phyloP scores from a whole-genome alignment of 768 basidiomycete species.

The Hygrocybe punicea region DNA sequence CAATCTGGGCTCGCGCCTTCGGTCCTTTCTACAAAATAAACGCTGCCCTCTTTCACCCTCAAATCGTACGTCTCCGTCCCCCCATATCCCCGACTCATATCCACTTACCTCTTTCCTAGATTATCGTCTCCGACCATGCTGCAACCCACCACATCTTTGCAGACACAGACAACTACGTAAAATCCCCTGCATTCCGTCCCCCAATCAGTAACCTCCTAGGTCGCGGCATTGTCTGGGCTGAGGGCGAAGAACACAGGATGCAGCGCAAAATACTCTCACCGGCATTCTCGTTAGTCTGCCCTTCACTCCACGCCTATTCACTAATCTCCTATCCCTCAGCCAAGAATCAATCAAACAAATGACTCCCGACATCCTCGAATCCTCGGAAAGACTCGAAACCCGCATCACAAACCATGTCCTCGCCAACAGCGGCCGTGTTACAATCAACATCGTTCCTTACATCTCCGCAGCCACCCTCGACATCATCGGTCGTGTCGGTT shows the following conservation, averaged over 20 bases:
- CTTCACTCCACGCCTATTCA: neutral
- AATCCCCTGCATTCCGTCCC: constrained; percentile 32
- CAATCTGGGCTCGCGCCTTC: constrained; percentile 30
- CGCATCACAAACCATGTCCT: constrained; percentile 22
- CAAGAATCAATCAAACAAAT: constrained; percentile 34
- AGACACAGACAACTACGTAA: constrained; percentile 34
- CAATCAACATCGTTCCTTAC: constrained; percentile 21
- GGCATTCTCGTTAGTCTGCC: constrained; percentile 33
- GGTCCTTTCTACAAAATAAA: constrained; percentile 38
- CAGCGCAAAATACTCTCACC: constrained; percentile 33
- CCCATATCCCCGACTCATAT: neutral
- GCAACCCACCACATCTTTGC: constrained; percentile 40
- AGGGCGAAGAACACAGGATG: constrained; percentile 36
- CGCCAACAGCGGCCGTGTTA: constrained; percentile 11
- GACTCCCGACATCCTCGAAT: constrained; percentile 33
- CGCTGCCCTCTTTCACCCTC: constrained; percentile 37
- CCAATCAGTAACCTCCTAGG: constrained; percentile 34
- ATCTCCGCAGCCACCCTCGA: constrained; percentile 25
- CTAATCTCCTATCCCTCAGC: constrained; percentile 11
- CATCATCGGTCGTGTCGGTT: constrained; percentile 36
- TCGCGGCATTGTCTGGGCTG: constrained; percentile 36
- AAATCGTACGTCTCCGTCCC: constrained; percentile 29
- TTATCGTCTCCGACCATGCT: constrained; percentile 35
- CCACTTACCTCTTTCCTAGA: constrained; percentile 16
- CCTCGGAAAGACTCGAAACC: constrained; percentile 22